Conservation (phyloP, 2,329 filamentous ascomycete genomes). For the Fragosphaeria purpurea region DNA sequence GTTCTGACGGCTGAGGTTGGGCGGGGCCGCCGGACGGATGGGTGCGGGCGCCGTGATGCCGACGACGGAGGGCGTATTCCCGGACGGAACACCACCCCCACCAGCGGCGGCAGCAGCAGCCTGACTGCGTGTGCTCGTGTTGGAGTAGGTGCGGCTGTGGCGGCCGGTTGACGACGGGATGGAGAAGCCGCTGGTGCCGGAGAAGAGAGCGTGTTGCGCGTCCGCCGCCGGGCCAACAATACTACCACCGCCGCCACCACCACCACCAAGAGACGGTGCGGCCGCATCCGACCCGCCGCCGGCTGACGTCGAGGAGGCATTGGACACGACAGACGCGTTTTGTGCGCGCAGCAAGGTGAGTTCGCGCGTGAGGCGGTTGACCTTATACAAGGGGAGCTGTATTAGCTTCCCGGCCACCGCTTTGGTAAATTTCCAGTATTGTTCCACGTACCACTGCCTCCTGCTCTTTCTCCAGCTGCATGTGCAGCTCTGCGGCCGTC, state of each 20-base stretch:
- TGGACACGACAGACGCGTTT: constrained; percentile 56
- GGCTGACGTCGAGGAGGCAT: constrained; percentile 52
- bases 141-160: constrained; percentile 48
- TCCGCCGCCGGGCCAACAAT: constrained; percentile 28
- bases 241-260: background rate
- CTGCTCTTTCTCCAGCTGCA: constrained; percentile 88
- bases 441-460: constrained; percentile 66
- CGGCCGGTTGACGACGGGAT: constrained; percentile 41
- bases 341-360: constrained; percentile 70
- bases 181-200: constrained; percentile 47
- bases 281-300: constrained; percentile 24
- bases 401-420: too few relatives aligned
- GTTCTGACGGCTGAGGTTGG: constrained; percentile 41
- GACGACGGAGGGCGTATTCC: constrained; percentile 28
- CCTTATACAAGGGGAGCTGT: constrained; percentile 35
- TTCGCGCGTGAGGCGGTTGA: constrained; percentile 87
- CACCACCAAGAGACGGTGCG: constrained; percentile 17
- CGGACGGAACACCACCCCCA: background rate
- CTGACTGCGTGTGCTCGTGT: constrained; percentile 43
- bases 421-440: too few relatives aligned
- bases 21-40: constrained; percentile 18
- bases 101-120: constrained; percentile 24
- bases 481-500: constrained; percentile 80
- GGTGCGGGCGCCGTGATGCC: constrained; percentile 37
- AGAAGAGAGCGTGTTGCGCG: constrained; percentile 34